Evolutionary conservation across 805 yeast species (phyloP).

Genomic region (Kodamaea jinghongensis): DNA sequence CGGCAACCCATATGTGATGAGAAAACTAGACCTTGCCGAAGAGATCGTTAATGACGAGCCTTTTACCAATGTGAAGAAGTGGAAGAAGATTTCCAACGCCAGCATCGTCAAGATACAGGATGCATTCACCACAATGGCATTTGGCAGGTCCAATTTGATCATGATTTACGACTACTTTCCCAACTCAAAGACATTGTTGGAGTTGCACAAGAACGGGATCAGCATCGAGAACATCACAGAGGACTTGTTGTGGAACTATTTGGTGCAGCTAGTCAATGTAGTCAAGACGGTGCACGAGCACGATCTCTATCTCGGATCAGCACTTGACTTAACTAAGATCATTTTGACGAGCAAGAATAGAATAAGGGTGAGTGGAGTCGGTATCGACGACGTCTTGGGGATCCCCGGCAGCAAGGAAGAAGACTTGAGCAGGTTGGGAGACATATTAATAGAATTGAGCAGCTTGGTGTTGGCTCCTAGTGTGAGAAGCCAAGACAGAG

Average conservation of each 20-base stretch:
- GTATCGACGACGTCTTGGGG: constrained; percentile 62
- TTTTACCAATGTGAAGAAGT: constrained; percentile 58
- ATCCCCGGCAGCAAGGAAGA: constrained; percentile 30
- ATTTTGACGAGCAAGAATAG: constrained; percentile 71
- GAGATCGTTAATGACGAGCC: constrained; percentile 50
- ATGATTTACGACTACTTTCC: constrained; percentile 87
- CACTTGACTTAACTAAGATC: constrained; percentile 63
- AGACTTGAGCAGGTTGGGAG: constrained; percentile 63
- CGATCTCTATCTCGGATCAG: constrained; percentile 60
- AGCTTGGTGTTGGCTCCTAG: constrained; percentile 30
- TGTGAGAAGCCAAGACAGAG: constrained; percentile 17
- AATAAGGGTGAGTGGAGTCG: constrained; percentile 68
- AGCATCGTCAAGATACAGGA: constrained; percentile 69
- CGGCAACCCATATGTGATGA: constrained; percentile 73
- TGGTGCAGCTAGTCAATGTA: constrained; percentile 73
- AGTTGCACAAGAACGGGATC: constrained; percentile 51
- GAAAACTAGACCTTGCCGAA: constrained; percentile 59
- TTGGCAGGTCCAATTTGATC: constrained; percentile 64
- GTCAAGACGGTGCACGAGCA: constrained; percentile 60
- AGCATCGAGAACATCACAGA: constrained; percentile 57
- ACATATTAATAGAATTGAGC: constrained; percentile 55
- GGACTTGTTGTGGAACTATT: constrained; percentile 68
- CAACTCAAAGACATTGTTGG: constrained; percentile 64
- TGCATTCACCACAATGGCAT: constrained; percentile 82
- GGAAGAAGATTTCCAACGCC: constrained; percentile 53